These are phyloP conservation scores for Phytophthora rubi DNA, from an alignment of 352 stramenopile species.

Conservation along the genomic window DNA sequence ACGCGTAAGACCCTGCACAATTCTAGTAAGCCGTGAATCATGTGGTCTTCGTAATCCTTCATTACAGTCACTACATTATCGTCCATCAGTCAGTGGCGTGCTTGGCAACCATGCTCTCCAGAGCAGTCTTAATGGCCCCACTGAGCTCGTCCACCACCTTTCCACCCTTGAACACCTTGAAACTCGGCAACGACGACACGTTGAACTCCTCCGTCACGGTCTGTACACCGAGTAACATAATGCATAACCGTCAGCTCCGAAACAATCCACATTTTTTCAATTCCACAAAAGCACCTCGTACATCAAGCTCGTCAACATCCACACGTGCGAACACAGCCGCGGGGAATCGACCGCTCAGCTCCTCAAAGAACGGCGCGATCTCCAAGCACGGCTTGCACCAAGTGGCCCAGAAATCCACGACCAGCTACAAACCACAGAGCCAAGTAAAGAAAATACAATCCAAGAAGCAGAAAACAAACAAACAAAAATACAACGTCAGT, in stretches of 20 bases:
- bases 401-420: constrained; percentile 67
- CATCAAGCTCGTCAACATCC: constrained; percentile 79
- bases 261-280: no score
- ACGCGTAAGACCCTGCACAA: no score
- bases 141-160: background rate
- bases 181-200: constrained; percentile 90
- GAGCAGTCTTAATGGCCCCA: background rate
- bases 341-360: constrained; percentile 65
- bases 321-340: constrained; percentile 75
- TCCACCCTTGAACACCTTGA: constrained; percentile 92
- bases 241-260: background rate
- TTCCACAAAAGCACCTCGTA: constrained; percentile 12
- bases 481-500: background rate
- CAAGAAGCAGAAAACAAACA: background rate
- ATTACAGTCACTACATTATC: no score
- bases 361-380: constrained; percentile 82
- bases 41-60: no score
- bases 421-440: constrained; percentile 42
- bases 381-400: constrained; percentile 87
- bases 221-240: constrained; percentile 25
- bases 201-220: constrained; percentile 58
- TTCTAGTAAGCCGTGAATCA: no score
- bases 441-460: background rate
- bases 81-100: no score
- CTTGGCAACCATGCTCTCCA: background rate